Evolutionary conservation across 441 rosid species (phyloP), one percentile per base, ranked within the genome.

Genomic region (Aleurites moluccanus): DNA sequence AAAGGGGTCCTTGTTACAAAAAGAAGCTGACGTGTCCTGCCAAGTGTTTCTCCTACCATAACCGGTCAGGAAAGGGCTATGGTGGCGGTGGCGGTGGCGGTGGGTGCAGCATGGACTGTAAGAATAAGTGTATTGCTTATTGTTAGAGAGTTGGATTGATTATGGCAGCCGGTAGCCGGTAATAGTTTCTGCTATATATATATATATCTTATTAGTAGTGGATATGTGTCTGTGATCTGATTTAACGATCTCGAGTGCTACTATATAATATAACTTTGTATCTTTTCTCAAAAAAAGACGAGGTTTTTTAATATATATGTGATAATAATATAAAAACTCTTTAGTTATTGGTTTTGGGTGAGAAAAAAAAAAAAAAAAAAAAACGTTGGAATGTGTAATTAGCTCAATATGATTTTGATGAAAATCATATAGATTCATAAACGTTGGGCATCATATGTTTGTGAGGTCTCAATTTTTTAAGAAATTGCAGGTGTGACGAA

Each of bases 81-180:
- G 98, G 99, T 14, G 85, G 75, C 18, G 99, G 99, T 0, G 99
- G 99, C 4, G 98, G 99, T 0, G 97, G 99, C 0, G 97, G 99
- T 3, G 91, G 99, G 1, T 95, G 99, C 81, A 95, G 92, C 61
- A 83, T 91, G 83, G 99, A 95, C 65, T 95, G 99, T 76, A 90
- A 92, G 96, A 91, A 92, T 82, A 92, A 91, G 82, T 95, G 99
- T 59, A 40, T 87, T 40, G 98, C 98, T 78, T 95, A 87, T 42
- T 92, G 99, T 80, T 95, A 78, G 70, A 69, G 11, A n/a, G n/a
- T n/a, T n/a, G n/a, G n/a, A n/a, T n/a, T n/a, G n/a, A n/a, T n/a
- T n/a, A n/a, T 45, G 68, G 73, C 74, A 18, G 59, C 30, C 20
- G 40, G 60, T 71, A 16, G 60, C 67, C 27, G 67, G 75, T 42